Conservation (phyloP, 225 moss, liverwort and hornwort genomes). For the Thuidium tamariscinum region DNA sequence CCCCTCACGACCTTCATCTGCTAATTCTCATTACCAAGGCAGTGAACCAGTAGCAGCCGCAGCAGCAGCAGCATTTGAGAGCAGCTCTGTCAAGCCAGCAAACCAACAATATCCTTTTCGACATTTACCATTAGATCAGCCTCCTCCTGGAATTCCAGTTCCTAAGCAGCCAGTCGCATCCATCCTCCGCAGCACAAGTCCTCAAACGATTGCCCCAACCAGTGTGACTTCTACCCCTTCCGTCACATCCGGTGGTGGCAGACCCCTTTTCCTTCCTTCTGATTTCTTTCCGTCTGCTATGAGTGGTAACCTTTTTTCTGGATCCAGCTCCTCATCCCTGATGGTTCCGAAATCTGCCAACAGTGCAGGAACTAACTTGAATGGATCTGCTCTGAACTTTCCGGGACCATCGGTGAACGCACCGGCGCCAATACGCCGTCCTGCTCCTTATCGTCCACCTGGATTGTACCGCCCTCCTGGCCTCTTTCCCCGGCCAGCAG, state of each 20-base stretch:
- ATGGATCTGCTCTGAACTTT: neutral
- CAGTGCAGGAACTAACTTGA: neutral
- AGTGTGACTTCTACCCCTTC: neutral
- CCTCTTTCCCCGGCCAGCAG: constrained; percentile 12
- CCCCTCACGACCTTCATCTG: neutral
- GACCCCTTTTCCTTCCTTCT: constrained; percentile 28
- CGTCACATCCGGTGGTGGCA: constrained; percentile 5
- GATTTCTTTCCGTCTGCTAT: constrained; percentile 29
- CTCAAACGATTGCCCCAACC: neutral
- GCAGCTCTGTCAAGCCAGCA: constrained; percentile 1
- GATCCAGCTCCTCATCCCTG: neutral
- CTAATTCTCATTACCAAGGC: constrained; percentile 12
- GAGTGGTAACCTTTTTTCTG: constrained; percentile 9
- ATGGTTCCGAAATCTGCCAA: neutral
- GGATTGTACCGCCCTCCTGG: constrained; percentile 39
- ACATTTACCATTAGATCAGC: constrained; percentile 15
- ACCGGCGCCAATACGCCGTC: constrained; percentile 2
- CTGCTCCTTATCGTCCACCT: constrained; percentile 37
- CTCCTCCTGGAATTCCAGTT: constrained; percentile 28
- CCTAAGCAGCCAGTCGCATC: constrained; percentile 5
- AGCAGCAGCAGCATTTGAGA: neutral
- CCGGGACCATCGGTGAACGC: neutral
- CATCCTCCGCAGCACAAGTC: neutral
- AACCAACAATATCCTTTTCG: constrained; percentile 12
- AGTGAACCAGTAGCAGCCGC: neutral